Evolutionary conservation across 176 grass and related monocot genomes (phyloP).

Genomic region (Lolium perenne): DNA sequence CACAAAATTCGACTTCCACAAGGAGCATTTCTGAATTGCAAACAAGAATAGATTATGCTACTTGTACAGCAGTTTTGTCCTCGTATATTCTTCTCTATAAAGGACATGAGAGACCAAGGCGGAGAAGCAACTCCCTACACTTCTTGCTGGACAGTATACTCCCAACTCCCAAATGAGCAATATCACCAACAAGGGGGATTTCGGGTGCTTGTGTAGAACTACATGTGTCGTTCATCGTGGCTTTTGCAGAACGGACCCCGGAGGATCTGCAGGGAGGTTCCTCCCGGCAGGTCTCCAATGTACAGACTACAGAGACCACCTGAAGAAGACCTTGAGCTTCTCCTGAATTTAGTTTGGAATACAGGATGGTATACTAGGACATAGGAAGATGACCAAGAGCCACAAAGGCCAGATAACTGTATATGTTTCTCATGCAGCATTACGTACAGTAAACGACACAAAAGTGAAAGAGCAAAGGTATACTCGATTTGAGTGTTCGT

Average conservation of each 20-base stretch:
- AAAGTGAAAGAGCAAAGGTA: background rate
- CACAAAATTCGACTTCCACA: constrained; percentile 93
- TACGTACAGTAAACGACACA: constrained; percentile 34
- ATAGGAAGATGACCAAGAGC: constrained; percentile 39
- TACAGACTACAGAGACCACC: constrained; percentile 45
- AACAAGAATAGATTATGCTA: constrained; percentile 31
- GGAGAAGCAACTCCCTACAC: background rate
- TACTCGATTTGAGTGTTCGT: constrained; percentile 1
- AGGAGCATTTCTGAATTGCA: constrained; percentile 88
- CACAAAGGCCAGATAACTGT: constrained; percentile 52
- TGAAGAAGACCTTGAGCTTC: constrained; percentile 36
- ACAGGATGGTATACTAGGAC: constrained; percentile 43
- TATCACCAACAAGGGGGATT: constrained; percentile 25
- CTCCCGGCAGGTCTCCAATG: constrained; percentile 29
- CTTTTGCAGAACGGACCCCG: background rate
- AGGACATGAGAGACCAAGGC: constrained; percentile 25
- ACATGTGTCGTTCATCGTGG: constrained; percentile 17
- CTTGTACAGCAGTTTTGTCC: constrained; percentile 60
- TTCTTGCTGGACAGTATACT: constrained; percentile 12
- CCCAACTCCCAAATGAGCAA: constrained; percentile 24
- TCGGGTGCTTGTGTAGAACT: constrained; percentile 17
- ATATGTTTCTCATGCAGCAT: constrained; percentile 43
- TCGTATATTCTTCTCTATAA: constrained; percentile 45
- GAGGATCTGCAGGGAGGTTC: constrained; percentile 24
- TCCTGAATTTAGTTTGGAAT: constrained; percentile 38